Base-by-base conservation (phyloP, 2,329 filamentous ascomycete species). In the Pseudonectria foliicola region DNA sequence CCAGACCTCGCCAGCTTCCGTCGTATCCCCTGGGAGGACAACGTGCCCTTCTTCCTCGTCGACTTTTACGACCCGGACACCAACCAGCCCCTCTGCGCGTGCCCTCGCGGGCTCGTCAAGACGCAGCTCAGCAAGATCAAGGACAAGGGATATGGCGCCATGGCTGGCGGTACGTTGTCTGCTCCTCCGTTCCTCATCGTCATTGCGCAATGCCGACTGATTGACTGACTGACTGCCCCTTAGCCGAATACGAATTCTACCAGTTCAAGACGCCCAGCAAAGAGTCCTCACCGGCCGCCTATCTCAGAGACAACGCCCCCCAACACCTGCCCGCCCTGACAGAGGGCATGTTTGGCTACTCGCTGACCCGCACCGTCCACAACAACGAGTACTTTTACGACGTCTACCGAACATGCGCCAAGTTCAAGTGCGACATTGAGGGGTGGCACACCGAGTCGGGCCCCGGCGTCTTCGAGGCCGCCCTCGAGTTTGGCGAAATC, bases 371-470 rank as follows among this genome's bases (percentile, higher is more conserved):
- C 14, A 85, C 89, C 0, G 77, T 89, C 2, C 86, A 93, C 55
- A 95, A 95, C 61, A 80, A 93, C 61, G 85, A 92, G 27, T 95
- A 90, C 65, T 95, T 85, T 64, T 95, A 95, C 58, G 78, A 82
- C 29, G 75, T 95, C 32, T 95, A 86, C 61, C 77, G 93, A 45
- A 75, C 82, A 0, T 93, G 87, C 64, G 71, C 75, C 45, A 69
- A 77, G 40, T 94, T 95, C 64, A 67, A 73, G 27, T 92, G 86
- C 54, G 75, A 82, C 44, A 84, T 95, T 31, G 89, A 95, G 59
- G 87, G 89, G 29, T 95, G 89, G 89, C 89, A 95, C 65, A 95
- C 89, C 7, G 89, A 95, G 64, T 89, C 82, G 46, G 89, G 89
- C 1, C 89, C 89, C 0, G 89, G 89, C 29, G 92, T 98, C 4